A percentile compares a stretch with the other conserved stretches of the same genome.
Conservation (phyloP, 495 filamentous ascomycete genomes). For the Penicillium argentinense region DNA sequence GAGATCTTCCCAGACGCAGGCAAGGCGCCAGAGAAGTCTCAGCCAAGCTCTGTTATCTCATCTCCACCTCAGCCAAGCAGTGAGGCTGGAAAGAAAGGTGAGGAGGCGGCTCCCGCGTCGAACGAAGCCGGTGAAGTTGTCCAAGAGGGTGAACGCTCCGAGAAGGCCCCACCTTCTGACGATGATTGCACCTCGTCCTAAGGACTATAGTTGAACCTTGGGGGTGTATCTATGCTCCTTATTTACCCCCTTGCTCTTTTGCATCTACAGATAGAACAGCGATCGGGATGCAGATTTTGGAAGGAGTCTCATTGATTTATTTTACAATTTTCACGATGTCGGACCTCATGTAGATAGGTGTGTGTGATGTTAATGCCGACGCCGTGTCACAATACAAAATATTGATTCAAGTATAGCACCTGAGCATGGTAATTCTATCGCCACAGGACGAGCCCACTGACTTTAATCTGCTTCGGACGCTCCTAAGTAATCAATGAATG, state of each 20-base stretch:
- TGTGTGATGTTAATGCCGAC: not conserved
- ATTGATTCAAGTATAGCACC: too few relatives aligned
- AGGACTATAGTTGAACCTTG: not conserved
- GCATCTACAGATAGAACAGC: slow-evolving; percentile 24
- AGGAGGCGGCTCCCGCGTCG: slow-evolving; percentile 11
- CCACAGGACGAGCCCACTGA: too few relatives aligned
- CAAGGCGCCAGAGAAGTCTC: slow-evolving; percentile 26
- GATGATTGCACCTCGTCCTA: slow-evolving; percentile 7
- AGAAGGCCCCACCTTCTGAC: slow-evolving; percentile 3
- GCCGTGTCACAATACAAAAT: not conserved
- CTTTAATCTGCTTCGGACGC: too few relatives aligned
- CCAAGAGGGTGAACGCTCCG: slow-evolving; percentile 1
- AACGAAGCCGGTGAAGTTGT: not conserved
- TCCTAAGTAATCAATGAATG: too few relatives aligned
- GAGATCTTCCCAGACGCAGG: slow-evolving; percentile 48
- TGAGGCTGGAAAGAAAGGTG: slow-evolving; percentile 12
- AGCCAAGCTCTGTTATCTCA: slow-evolving; percentile 16
- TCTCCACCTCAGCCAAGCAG: slow-evolving; percentile 18
- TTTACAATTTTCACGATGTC: not conserved
- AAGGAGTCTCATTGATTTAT: not conserved
- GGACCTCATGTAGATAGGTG: slow-evolving; percentile 16
- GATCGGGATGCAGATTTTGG: not conserved
- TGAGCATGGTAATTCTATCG: too few relatives aligned
- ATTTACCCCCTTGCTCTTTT: slow-evolving; percentile 4
- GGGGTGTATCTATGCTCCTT: not conserved